Percentiles rank a stretch among this genome's conserved stretches.
Evolutionary conservation across 2,329 filamentous ascomycete genomes (phyloP).

Genomic region (Fusarium sp.): DNA sequence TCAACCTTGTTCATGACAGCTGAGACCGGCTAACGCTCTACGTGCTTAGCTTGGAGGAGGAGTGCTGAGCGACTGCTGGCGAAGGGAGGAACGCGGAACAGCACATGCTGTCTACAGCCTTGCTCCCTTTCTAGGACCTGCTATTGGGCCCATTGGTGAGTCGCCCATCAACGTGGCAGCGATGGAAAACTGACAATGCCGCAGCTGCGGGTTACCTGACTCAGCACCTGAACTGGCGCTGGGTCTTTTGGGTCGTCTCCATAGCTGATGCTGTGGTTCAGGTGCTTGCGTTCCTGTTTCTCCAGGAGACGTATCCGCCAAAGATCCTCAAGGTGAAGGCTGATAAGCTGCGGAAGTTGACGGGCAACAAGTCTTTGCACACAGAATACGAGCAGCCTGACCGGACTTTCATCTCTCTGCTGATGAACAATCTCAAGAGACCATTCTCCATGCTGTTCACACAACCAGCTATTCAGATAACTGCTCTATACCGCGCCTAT

Average conservation of each 20-base stretch:
- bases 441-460: conserved; percentile 60
- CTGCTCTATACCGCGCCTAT: conserved; percentile 59
- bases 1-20: accelerated
- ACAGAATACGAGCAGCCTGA: conserved; percentile 45
- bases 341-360: conserved; percentile 40
- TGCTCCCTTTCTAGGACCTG: conserved; percentile 55
- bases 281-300: conserved; percentile 49
- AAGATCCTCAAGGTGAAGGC: conserved; percentile 46
- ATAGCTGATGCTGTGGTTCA: conserved; percentile 50
- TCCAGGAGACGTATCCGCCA: conserved; percentile 52
- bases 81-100: conserved; percentile 51
- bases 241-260: conserved; percentile 55
- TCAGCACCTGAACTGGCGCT: conserved; percentile 53
- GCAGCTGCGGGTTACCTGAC: conserved; percentile 52
- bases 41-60: conserved; percentile 52
- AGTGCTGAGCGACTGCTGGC: conserved; percentile 59
- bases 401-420: conserved; percentile 36
- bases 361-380: conserved; percentile 42
- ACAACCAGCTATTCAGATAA: conserved; percentile 60
- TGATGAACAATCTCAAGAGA: conserved; percentile 51
- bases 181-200: neutral
- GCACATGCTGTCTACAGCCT: conserved; percentile 49
- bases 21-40: neutral
- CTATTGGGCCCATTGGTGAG: conserved; percentile 53
- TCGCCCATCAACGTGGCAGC: neutral